Evolutionary conservation across 164 flowering plant species (phyloP).

Genomic region (Liquidambar formosana): DNA sequence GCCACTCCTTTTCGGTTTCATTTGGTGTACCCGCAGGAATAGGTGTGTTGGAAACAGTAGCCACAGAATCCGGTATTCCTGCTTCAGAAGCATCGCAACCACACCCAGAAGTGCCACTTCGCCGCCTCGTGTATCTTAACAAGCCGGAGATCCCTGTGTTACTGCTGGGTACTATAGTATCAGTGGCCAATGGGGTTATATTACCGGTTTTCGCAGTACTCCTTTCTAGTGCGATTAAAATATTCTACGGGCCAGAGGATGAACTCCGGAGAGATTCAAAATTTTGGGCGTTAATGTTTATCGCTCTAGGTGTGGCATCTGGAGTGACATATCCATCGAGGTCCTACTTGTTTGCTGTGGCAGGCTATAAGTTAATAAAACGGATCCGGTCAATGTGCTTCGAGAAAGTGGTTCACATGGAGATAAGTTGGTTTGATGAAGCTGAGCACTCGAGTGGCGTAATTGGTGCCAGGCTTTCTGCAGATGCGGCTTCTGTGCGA

Average conservation of each 20-base stretch:
- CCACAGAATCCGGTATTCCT: slow-evolving; percentile 1
- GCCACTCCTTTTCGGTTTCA: slow-evolving; percentile 29
- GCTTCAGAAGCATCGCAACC: slow-evolving; percentile 3
- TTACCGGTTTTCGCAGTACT: slow-evolving; percentile 40
- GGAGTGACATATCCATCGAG: background rate
- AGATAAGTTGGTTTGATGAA: slow-evolving; percentile 36
- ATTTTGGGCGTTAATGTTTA: no score
- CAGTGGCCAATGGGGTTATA: slow-evolving; percentile 35
- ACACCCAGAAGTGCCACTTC: slow-evolving; percentile 28
- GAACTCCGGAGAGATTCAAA: slow-evolving; percentile 34
- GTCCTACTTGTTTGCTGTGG: slow-evolving; percentile 23
- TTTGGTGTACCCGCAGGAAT: slow-evolving; percentile 22
- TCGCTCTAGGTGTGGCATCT: slow-evolving; percentile 27
- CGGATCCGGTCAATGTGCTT: slow-evolving; percentile 29
- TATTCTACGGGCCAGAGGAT: slow-evolving; percentile 29
- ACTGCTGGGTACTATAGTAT: slow-evolving; percentile 31
- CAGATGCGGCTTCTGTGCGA: slow-evolving; percentile 39
- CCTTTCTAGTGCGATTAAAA: slow-evolving; percentile 30
- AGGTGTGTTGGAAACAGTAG: slow-evolving; percentile 14
- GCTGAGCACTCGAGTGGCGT: slow-evolving; percentile 40
- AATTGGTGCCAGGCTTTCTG: slow-evolving; percentile 49
- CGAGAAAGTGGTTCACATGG: no score
- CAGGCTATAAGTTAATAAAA: slow-evolving; percentile 23
- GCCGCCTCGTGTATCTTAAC: slow-evolving; percentile 44
- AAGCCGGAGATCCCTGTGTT: slow-evolving; percentile 47